A percentile compares a stretch with the other conserved stretches of the same genome.
These are phyloP conservation scores for Colletotrichum sublineola DNA, from an alignment of 2,329 filamentous ascomycete species.

Conservation along the genomic window DNA sequence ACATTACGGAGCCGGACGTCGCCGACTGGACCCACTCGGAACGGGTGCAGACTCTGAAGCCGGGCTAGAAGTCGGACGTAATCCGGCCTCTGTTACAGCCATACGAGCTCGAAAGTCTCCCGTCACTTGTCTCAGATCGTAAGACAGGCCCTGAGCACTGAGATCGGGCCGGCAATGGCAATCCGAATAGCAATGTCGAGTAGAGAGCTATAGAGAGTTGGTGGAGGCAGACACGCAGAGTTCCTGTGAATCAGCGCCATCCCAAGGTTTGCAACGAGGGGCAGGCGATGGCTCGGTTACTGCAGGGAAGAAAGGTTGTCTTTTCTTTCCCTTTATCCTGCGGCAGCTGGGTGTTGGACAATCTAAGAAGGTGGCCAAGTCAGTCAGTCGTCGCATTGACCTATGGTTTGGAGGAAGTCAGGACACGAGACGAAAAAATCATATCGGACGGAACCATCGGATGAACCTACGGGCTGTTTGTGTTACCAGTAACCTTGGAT, in stretches of 20 bases:
- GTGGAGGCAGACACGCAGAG: background rate
- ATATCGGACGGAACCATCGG: background rate
- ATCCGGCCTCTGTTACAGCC: background rate
- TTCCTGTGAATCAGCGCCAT: background rate
- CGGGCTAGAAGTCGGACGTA: background rate
- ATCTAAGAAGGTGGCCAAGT: background rate
- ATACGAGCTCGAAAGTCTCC: background rate
- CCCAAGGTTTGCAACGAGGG: no score
- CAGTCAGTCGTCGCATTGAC: background rate
- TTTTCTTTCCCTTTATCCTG: background rate
- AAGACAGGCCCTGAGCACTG: background rate
- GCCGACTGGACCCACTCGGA: background rate
- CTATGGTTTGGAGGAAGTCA: background rate
- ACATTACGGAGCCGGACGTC: background rate
- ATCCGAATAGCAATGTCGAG: background rate
- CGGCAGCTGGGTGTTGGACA: background rate
- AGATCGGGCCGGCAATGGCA: background rate
- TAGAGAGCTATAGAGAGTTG: background rate
- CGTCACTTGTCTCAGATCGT: background rate
- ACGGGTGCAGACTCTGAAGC: background rate
- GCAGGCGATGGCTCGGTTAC: background rate
- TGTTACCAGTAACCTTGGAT: no score
- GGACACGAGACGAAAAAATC: background rate
- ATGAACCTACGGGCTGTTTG: background rate
- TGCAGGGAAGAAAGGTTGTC: no score